Evolutionary conservation across 1,139 yeast species (phyloP).

Genomic region (Kazachstania sp.): DNA sequence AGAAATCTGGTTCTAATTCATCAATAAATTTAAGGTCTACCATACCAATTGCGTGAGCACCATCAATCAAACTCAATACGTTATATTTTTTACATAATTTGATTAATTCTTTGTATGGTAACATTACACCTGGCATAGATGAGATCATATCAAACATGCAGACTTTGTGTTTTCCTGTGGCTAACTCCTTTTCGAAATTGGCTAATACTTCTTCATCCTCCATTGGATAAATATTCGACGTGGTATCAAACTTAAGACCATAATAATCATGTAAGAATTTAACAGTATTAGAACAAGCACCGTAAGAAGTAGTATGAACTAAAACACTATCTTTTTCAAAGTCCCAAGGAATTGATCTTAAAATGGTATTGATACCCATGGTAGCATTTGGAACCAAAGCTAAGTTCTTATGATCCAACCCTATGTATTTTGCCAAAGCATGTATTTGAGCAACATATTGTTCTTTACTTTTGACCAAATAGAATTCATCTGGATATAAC

Average conservation of each 20-base stretch:
- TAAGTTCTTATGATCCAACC: slow-evolving; percentile 13
- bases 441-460: slow-evolving; percentile 13
- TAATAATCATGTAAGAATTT: slow-evolving; percentile 37
- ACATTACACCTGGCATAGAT: slow-evolving; percentile 54
- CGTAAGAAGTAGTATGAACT: slow-evolving; percentile 47
- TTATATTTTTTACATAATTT: slow-evolving; percentile 40
- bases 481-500: slow-evolving; percentile 16
- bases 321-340: slow-evolving; percentile 46
- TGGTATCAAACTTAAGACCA: slow-evolving; percentile 40
- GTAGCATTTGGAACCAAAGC: slow-evolving; percentile 47
- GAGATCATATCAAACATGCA: slow-evolving; percentile 54
- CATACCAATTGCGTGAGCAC: slow-evolving; percentile 63
- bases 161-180: slow-evolving; percentile 27
- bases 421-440: slow-evolving; percentile 13
- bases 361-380: slow-evolving; percentile 49
- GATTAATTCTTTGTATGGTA: slow-evolving; percentile 49
- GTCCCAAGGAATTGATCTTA: slow-evolving; percentile 37
- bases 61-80: slow-evolving; percentile 56
- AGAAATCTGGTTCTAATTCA: slow-evolving; percentile 50
- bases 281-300: slow-evolving; percentile 49
- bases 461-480: slow-evolving; percentile 8
- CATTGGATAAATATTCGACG: slow-evolving; percentile 44
- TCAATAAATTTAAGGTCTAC: slow-evolving; percentile 34
- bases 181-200: slow-evolving; percentile 32
- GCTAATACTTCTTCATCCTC: slow-evolving; percentile 41